Evolutionary conservation across 2,329 filamentous ascomycete genomes (phyloP).

Genomic region (Diplodia intermedia): DNA sequence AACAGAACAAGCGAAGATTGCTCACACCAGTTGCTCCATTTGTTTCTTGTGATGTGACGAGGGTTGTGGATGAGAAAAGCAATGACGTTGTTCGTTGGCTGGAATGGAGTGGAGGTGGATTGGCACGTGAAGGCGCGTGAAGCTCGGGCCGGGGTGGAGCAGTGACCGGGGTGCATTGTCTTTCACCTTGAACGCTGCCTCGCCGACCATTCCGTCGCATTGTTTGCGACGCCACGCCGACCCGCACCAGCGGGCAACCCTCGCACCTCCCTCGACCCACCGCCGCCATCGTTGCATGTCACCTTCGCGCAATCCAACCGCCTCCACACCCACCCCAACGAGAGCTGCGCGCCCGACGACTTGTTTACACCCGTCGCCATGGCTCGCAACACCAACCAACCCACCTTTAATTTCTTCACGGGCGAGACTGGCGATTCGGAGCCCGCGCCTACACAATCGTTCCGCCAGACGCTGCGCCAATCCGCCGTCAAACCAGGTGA

Average conservation of each 20-base stretch:
- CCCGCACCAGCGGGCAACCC: background rate
- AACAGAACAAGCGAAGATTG: too few relatives aligned
- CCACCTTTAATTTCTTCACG: constrained; percentile 56
- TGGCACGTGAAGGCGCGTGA: constrained; percentile 14
- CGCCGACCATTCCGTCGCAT: constrained; percentile 8
- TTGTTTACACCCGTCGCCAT: constrained; percentile 32
- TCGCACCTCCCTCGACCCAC: background rate
- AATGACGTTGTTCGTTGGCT: background rate
- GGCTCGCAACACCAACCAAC: constrained; percentile 46
- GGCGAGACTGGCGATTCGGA: constrained; percentile 53
- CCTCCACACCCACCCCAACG: background rate
- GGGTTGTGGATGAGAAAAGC: background rate
- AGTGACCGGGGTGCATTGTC: constrained; percentile 1
- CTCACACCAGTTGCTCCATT: too few relatives aligned
- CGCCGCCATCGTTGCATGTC: too few relatives aligned
- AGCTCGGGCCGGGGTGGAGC: constrained; percentile 4
- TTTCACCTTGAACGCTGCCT: constrained; percentile 24
- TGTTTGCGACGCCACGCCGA: constrained; percentile 17
- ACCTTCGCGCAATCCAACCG: background rate
- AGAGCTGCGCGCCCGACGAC: background rate
- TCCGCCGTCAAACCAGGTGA: constrained; percentile 47
- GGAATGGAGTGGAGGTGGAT: background rate
- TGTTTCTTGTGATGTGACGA: too few relatives aligned
- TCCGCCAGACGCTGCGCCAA: constrained; percentile 54
- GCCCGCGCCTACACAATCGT: constrained; percentile 44